phyloP scores from a whole-genome alignment of 306 rosid genomes.

The Elaeagnus macrophylla region DNA sequence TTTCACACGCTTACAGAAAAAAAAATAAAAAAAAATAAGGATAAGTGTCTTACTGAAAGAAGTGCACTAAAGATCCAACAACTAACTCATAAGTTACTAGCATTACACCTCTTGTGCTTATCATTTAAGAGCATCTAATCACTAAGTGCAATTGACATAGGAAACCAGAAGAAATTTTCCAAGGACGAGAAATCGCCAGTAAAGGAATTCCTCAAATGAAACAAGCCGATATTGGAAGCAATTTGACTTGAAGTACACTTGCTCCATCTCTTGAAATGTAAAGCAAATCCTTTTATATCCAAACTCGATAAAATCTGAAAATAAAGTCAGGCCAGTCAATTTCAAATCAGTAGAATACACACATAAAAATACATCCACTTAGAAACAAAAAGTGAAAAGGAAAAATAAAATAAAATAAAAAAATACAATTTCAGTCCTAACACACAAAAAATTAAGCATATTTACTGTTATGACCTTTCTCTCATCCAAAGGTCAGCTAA shows the following conservation, averaged over 20 bases:
- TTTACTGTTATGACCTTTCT: too few relatives aligned
- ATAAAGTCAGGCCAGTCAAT: constrained; percentile 1
- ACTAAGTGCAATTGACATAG: constrained; percentile 96
- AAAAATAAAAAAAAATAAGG: neutral
- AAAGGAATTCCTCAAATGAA: constrained; percentile 96
- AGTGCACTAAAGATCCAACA: constrained; percentile 79
- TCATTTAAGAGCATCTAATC: constrained; percentile 55
- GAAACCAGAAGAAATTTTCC: constrained; percentile 95
- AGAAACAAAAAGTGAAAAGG: too few relatives aligned
- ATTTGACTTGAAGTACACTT: constrained; percentile 53
- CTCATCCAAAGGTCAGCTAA: too few relatives aligned
- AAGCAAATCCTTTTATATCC: constrained; percentile 36
- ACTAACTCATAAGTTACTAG: constrained; percentile 63
- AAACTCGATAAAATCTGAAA: constrained; percentile 46
- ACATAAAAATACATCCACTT: too few relatives aligned
- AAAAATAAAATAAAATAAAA: too few relatives aligned
- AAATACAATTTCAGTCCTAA: too few relatives aligned
- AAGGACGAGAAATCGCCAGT: constrained; percentile 78
- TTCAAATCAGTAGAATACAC: neutral
- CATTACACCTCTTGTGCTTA: constrained; percentile 75
- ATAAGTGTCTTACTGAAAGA: constrained; percentile 50
- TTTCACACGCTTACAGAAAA: neutral
- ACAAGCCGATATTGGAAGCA: constrained; percentile 71
- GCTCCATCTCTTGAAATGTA: constrained; percentile 64
- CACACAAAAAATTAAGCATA: too few relatives aligned